A percentile compares a stretch with the other conserved stretches of the same genome.
Evolutionary conservation across 2,329 filamentous ascomycete species (phyloP).

Genomic region (Fusarium nelsonii): DNA sequence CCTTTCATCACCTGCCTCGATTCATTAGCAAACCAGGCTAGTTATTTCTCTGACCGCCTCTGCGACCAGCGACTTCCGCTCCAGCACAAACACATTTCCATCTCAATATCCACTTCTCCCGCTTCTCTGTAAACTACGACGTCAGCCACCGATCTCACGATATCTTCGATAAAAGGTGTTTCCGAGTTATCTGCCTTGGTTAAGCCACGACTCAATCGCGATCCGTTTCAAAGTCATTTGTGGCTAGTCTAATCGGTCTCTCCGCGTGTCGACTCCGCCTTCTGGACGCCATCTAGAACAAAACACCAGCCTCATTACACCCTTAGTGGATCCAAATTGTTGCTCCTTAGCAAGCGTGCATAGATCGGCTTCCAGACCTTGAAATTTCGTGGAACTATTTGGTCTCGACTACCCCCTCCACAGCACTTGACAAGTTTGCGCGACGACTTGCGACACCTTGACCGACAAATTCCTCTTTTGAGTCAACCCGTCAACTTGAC

Average conservation of each 20-base stretch:
- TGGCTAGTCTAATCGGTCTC: conserved; percentile 39
- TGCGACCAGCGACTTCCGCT: conserved; percentile 21
- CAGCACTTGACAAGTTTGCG: conserved; percentile 23
- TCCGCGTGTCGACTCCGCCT: conserved; percentile 32
- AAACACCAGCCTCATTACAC: conserved; percentile 33
- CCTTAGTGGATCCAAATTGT: conserved; percentile 39
- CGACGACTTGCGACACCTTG: conserved; percentile 17
- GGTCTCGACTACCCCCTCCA: conserved; percentile 36
- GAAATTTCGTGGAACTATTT: conserved; percentile 45
- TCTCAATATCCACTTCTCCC: conserved; percentile 19
- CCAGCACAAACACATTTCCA: conserved; percentile 8
- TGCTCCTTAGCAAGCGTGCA: conserved; percentile 32
- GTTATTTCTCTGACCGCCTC: conserved; percentile 36
- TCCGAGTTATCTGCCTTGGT: conserved; percentile 1
- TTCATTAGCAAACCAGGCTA: conserved; percentile 27
- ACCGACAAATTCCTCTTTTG: conserved; percentile 19
- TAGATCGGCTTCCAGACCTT: conserved; percentile 36
- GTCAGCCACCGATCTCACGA: conserved; percentile 25
- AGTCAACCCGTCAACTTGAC: neutral
- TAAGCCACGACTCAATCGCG: conserved; percentile 31
- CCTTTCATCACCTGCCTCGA: conserved; percentile 17
- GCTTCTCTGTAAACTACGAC: conserved; percentile 9
- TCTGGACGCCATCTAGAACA: conserved; percentile 35
- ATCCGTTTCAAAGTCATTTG: conserved; percentile 23
- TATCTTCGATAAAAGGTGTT: conserved; percentile 4